Evolutionary conservation across 768 basidiomycete genomes (phyloP), one percentile per base, ranked within the genome.

Genomic region (Mrakia gelida): DNA sequence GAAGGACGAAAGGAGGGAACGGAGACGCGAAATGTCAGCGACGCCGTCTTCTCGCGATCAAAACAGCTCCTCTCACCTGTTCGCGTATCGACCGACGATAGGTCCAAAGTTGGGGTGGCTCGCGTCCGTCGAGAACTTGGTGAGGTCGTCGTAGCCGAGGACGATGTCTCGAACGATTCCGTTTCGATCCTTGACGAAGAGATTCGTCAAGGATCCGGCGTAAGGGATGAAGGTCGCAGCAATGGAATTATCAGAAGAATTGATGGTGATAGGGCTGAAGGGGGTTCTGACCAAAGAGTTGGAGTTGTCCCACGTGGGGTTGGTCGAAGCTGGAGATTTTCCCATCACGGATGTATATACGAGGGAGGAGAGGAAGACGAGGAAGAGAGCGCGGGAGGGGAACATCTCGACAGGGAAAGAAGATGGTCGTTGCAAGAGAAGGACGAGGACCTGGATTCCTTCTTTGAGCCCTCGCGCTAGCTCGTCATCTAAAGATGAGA

Each of bases 61-160:
- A 52, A 21, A 52, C 11, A 52, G 49, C 49, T 52, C 18, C 15
- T 21, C 59, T 59, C 26, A n/a, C 59, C 59, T 70, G 61, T 77
- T 77, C 18, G 76, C 76, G 54, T 77, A 77, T 28, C 76, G 32
- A 13, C 76, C 76, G 28, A 77, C 76, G 61, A 77, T 38, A 8
- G 76, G 56, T 43, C 76, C 76, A 38, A 77, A 77, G 76, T 77
- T 77, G 43, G 76, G 76, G 26, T 77, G 49, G 0, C n/a, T 26
- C 0, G 76, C 16, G 32, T 77, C 76, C 26, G 18, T 41, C 2
- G 76, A 6, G 70, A 62, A 77, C 13, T 16, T 32, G 32, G n/a
- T 52, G n/a, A 61, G 32, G 28, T 77, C 56, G 76, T 77, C 76
- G 61, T 77, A 77, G 28, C 76, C 76, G 38, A 77, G 56, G 28